Percentiles rank a stretch among this genome's conserved stretches.
Conservation (phyloP, 2,329 filamentous ascomycete genomes). For the Fusarium robinianum region DNA sequence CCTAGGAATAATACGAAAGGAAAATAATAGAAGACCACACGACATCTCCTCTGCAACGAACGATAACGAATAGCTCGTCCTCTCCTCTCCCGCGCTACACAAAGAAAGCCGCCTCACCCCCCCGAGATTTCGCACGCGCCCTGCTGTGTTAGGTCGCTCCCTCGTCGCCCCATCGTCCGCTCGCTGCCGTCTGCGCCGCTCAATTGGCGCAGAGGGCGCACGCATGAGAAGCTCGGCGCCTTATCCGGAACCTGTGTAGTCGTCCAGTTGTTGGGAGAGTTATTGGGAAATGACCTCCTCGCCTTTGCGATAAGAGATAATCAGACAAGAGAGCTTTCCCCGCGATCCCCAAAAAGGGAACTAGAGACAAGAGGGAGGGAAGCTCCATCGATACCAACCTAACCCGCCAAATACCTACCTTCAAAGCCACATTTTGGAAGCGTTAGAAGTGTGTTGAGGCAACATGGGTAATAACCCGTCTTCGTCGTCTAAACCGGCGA, state of each 20-base stretch:
- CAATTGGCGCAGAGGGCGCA: conserved; percentile 29
- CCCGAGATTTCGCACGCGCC: conserved; percentile 18
- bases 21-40: not conserved
- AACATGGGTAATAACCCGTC: conserved; percentile 48
- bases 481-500: conserved; percentile 44
- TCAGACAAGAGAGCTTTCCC: not conserved
- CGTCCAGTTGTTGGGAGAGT: conserved; percentile 13
- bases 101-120: conserved; percentile 8
- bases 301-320: conserved; percentile 28
- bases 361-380: not conserved
- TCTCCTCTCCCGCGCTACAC: conserved; percentile 24
- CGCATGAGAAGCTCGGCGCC: not conserved
- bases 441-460: conserved; percentile 17
- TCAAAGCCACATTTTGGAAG: not conserved
- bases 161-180: conserved; percentile 15
- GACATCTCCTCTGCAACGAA: not conserved
- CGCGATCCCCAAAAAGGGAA: not conserved
- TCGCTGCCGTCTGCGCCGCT: conserved; percentile 1
- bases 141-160: conserved; percentile 25
- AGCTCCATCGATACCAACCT: not conserved
- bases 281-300: conserved; percentile 16
- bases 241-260: conserved; percentile 9
- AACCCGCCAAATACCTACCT: not conserved
- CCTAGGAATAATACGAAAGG: not conserved
- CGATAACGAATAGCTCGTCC: not conserved